These are phyloP conservation scores for Medakamo hakoo DNA, from an alignment of 139 green algal species.

Conservation along the genomic window DNA sequence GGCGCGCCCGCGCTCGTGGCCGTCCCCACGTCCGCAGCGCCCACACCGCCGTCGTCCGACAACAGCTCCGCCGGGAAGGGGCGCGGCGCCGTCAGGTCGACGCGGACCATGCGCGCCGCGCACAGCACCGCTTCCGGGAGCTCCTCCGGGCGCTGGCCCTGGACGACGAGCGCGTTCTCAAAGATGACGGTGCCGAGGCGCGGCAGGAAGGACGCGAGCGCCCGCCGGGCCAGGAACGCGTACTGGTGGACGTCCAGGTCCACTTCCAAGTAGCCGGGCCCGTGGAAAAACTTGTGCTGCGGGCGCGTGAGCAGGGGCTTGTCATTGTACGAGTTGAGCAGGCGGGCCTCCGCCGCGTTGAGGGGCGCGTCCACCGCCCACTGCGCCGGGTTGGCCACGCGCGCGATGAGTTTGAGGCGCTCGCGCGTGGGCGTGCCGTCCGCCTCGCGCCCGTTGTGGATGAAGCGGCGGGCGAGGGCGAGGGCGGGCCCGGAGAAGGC, in stretches of 20 bases:
- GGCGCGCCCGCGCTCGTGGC: no score
- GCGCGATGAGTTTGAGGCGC: slow-evolving; percentile 70
- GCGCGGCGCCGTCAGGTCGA: slow-evolving; percentile 18
- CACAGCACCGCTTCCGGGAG: slow-evolving; percentile 65
- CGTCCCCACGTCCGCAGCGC: neutral
- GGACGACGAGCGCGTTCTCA: slow-evolving; percentile 64
- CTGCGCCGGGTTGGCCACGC: slow-evolving; percentile 63
- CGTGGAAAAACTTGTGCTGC: slow-evolving; percentile 48
- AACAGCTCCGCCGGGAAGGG: slow-evolving; percentile 1
- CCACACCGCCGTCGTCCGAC: neutral
- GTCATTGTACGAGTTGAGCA: slow-evolving; percentile 67
- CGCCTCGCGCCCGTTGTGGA: slow-evolving; percentile 43
- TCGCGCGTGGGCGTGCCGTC: slow-evolving; percentile 47
- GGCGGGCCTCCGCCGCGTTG: slow-evolving; percentile 36
- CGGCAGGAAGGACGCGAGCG: slow-evolving; percentile 14
- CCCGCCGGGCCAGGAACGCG: slow-evolving; percentile 58
- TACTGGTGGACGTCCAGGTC: slow-evolving; percentile 76
- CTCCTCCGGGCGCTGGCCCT: slow-evolving; percentile 57
- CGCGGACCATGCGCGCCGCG: slow-evolving; percentile 26
- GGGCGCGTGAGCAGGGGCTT: slow-evolving; percentile 72
- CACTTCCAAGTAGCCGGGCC: slow-evolving; percentile 52
- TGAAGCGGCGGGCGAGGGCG: slow-evolving; percentile 45
- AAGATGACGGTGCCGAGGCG: slow-evolving; percentile 42
- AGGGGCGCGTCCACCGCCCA: slow-evolving; percentile 48
- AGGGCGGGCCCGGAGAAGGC: no score